Evolutionary conservation across 106 monocot species (phyloP).

Genomic region (Dioscorea zingiberensis): DNA sequence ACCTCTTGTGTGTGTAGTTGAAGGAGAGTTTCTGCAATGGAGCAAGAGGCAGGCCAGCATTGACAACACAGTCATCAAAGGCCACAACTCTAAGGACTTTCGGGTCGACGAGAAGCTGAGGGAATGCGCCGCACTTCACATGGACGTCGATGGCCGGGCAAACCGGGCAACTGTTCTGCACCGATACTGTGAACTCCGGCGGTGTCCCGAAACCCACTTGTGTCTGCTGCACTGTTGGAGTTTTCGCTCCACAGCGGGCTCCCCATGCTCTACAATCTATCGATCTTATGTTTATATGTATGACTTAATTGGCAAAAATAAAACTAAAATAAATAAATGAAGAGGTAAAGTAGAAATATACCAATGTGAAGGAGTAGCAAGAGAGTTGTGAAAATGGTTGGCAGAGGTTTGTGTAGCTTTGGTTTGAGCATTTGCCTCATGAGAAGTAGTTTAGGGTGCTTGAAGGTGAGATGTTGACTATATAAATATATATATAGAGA

Average conservation of each 20-base stretch:
- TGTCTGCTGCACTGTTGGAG: slow-evolving; percentile 8
- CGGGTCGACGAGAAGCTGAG: slow-evolving; percentile 5
- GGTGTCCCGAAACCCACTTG: slow-evolving; percentile 9
- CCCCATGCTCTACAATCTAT: background rate
- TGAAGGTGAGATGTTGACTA: no score
- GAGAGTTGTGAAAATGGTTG: background rate
- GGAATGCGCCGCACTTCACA: slow-evolving; percentile 5
- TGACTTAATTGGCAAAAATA: no score
- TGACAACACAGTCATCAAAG: slow-evolving; percentile 14
- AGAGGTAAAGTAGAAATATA: no score
- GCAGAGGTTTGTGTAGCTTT: background rate
- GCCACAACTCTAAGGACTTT: slow-evolving; percentile 4
- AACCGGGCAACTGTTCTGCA: slow-evolving; percentile 16
- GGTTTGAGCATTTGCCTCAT: no score
- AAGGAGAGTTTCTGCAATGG: slow-evolving; percentile 19
- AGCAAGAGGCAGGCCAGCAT: slow-evolving; percentile 9
- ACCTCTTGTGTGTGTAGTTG: slow-evolving; percentile 17
- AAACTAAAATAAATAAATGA: no score
- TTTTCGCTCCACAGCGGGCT: slow-evolving; percentile 1
- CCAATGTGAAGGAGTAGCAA: background rate
- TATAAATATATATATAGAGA: no score
- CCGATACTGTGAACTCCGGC: slow-evolving; percentile 9
- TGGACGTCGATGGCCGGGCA: slow-evolving; percentile 22
- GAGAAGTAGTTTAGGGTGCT: no score
- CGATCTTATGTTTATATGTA: no score